These are phyloP conservation scores for Fusarium agapanthi DNA, from an alignment of 2,329 filamentous ascomycete genomes.

Conservation along the genomic window DNA sequence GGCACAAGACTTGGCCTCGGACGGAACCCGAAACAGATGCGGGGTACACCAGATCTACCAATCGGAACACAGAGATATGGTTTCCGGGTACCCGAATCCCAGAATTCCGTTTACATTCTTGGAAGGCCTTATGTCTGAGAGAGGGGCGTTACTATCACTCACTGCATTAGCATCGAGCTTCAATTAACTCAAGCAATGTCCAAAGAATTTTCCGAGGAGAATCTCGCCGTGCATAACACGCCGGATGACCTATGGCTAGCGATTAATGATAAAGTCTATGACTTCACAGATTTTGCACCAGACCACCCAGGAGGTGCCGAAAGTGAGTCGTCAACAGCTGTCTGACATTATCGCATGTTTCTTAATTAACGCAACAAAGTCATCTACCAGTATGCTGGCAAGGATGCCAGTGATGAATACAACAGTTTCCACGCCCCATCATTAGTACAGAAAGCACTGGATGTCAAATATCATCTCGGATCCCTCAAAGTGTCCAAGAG, in stretches of 20 bases:
- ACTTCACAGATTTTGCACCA: slow-evolving; percentile 49
- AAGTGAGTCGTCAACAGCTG: not conserved
- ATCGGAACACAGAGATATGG: not conserved
- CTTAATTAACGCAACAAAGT: slow-evolving; percentile 5
- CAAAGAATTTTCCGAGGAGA: slow-evolving; percentile 47
- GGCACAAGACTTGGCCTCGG: not conserved
- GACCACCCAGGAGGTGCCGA: slow-evolving; percentile 37
- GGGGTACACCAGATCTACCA: not conserved
- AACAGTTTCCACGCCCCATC: slow-evolving; percentile 35
- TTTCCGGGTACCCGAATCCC: not conserved
- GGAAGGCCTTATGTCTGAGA: not conserved
- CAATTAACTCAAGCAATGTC: not conserved
- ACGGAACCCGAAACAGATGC: not conserved
- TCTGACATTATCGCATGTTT: not conserved
- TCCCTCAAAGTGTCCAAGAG: not conserved
- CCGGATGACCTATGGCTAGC: slow-evolving; percentile 70
- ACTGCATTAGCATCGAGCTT: accelerated
- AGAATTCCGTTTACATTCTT: not conserved
- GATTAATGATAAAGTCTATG: slow-evolving; percentile 72
- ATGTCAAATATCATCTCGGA: not conserved
- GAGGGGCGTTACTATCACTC: accelerated
- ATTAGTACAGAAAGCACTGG: slow-evolving; percentile 32
- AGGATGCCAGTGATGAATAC: slow-evolving; percentile 39
- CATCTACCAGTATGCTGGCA: slow-evolving; percentile 39
- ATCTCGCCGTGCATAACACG: slow-evolving; percentile 57